Evolutionary conservation across 345 rosid species (phyloP).

Genomic region (Pistacia vera): DNA sequence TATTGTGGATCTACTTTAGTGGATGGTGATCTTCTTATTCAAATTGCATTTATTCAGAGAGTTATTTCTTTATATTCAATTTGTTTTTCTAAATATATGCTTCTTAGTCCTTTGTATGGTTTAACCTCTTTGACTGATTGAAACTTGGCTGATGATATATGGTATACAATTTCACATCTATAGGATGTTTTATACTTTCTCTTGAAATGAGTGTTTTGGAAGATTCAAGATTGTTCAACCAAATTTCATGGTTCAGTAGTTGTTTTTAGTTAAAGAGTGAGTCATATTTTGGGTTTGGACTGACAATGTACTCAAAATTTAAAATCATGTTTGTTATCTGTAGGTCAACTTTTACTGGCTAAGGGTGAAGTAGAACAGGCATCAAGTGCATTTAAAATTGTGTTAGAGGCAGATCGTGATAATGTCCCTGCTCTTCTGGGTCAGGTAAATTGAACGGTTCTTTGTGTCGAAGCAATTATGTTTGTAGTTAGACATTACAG

Average conservation of each 20-base stretch:
- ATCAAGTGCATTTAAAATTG: conserved; percentile 84
- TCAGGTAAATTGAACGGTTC: conserved; percentile 57
- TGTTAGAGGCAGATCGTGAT: conserved; percentile 72
- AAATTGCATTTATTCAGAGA: neutral
- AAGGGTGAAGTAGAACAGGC: conserved; percentile 96
- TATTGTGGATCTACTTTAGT: neutral
- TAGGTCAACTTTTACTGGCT: conserved; percentile 97
- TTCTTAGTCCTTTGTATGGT: neutral
- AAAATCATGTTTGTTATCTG: conserved; percentile 18
- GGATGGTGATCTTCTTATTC: neutral
- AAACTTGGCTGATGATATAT: neutral
- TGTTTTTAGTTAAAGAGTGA: neutral
- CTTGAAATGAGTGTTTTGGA: neutral
- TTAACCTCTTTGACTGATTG: neutral
- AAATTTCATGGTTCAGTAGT: neutral
- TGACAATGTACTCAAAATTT: neutral
- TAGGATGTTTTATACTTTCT: neutral
- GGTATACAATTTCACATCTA: neutral
- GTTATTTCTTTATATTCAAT: neutral
- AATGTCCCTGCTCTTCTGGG: conserved; percentile 97
- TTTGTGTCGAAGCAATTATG: conserved; percentile 3
- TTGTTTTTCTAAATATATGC: neutral
- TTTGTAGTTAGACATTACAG: conserved; percentile 12
- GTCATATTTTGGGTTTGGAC: neutral
- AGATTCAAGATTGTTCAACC: conserved; percentile 3